Conservation (phyloP, 768 basidiomycete genomes). For the Mycena chlorophos region DNA sequence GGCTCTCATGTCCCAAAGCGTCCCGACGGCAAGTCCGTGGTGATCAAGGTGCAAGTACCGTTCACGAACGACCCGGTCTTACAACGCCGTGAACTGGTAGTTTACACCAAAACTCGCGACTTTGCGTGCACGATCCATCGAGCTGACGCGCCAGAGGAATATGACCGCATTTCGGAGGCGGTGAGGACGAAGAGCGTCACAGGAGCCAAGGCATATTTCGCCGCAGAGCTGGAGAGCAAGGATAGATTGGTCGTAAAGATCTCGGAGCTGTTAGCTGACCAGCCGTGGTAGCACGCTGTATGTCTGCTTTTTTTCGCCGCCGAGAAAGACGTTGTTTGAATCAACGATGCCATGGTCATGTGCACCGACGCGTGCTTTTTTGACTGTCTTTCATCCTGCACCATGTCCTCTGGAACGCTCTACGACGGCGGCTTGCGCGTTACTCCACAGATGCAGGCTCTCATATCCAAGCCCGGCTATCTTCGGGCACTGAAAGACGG, state of each 20-base stretch:
- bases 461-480: neutral
- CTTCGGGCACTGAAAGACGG: neutral
- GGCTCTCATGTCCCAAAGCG: constrained; percentile 11
- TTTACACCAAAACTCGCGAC: constrained; percentile 55
- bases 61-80: constrained; percentile 8
- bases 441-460: neutral
- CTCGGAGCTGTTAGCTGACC: constrained; percentile 52
- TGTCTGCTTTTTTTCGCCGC: no score
- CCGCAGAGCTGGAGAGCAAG: constrained; percentile 47
- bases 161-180: constrained; percentile 38
- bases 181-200: constrained; percentile 41
- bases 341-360: no score
- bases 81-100: constrained; percentile 31
- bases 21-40: constrained; percentile 36
- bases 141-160: constrained; percentile 32
- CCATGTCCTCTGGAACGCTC: no score
- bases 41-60: constrained; percentile 51
- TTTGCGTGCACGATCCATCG: constrained; percentile 46
- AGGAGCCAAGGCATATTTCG: constrained; percentile 54
- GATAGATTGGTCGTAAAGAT: constrained; percentile 50
- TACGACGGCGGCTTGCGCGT: neutral
- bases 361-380: no score
- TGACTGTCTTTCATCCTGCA: no score
- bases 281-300: constrained; percentile 56
- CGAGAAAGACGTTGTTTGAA: no score